These are phyloP conservation scores for Tetrastigma voinierianum DNA, from an alignment of 164 flowering plant species.

Conservation along the genomic window DNA sequence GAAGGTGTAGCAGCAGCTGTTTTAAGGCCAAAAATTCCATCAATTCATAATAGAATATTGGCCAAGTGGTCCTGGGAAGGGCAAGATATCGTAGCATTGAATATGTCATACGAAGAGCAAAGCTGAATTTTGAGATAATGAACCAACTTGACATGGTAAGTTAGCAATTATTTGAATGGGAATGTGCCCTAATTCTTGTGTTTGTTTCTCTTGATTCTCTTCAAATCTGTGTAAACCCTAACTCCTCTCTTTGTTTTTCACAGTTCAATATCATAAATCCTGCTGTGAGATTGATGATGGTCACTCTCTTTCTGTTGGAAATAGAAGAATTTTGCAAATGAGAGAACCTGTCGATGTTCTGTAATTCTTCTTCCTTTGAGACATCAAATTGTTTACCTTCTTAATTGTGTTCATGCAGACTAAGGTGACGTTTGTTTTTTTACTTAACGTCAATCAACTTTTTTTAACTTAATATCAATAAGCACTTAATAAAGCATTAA, in stretches of 20 bases:
- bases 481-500: too few species aligned
- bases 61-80: slow-evolving; percentile 69
- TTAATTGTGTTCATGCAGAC: slow-evolving; percentile 34
- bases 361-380: too few species aligned
- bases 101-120: slow-evolving; percentile 63
- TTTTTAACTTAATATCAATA: too few species aligned
- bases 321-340: not conserved
- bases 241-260: too few species aligned
- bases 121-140: slow-evolving; percentile 80
- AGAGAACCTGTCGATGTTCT: not conserved
- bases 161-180: not conserved
- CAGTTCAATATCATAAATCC: too few species aligned
- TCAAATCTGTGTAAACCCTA: too few species aligned
- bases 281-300: too few species aligned
- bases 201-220: too few species aligned
- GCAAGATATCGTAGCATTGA: slow-evolving; percentile 80
- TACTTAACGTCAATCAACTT: too few species aligned
- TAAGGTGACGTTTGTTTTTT: too few species aligned
- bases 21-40: slow-evolving; percentile 74
- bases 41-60: slow-evolving; percentile 54
- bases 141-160: slow-evolving; percentile 88
- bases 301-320: not conserved
- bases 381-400: not conserved
- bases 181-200: too few species aligned
- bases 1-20: slow-evolving; percentile 93